Percentiles rank a stretch among this genome's conserved stretches.
Conservation (phyloP, 352 stramenopile species). For the Pilasporangium apinafurcum region DNA sequence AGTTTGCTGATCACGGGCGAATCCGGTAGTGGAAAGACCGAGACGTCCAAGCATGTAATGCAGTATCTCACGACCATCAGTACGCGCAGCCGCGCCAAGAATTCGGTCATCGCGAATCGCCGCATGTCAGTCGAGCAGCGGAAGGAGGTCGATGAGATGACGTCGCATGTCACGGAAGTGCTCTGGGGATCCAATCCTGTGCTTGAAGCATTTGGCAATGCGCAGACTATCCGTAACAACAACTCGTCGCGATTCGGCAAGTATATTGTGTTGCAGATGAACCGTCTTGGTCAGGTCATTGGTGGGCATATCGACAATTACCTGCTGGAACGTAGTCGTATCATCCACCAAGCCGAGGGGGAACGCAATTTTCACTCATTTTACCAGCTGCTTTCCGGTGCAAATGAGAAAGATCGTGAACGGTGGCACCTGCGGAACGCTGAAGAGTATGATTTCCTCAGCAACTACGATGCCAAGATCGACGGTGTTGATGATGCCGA, state of each 20-base stretch:
- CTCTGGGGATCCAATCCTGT: slow-evolving; percentile 78
- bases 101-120: slow-evolving; percentile 63
- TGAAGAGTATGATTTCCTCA: slow-evolving; percentile 61
- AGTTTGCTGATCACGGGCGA: slow-evolving; percentile 84
- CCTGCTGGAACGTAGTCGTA: slow-evolving; percentile 89
- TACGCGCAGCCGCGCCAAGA: slow-evolving; percentile 60
- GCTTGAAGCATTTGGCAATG: slow-evolving; percentile 82
- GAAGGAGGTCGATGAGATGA: slow-evolving; percentile 66
- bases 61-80: slow-evolving; percentile 89
- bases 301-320: slow-evolving; percentile 87
- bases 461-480: slow-evolving; percentile 59
- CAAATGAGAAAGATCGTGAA: slow-evolving; percentile 34
- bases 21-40: slow-evolving; percentile 90
- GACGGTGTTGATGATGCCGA: slow-evolving; percentile 71
- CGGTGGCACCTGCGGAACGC: slow-evolving; percentile 47
- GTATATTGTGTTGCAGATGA: slow-evolving; percentile 85
- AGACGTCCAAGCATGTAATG: slow-evolving; percentile 96
- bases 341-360: slow-evolving; percentile 79
- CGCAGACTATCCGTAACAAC: slow-evolving; percentile 86
- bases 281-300: slow-evolving; percentile 72
- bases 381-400: slow-evolving; percentile 87
- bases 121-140: slow-evolving; percentile 74
- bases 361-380: slow-evolving; percentile 94
- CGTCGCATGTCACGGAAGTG: slow-evolving; percentile 63
- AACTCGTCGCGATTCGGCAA: slow-evolving; percentile 85